A percentile compares a stretch with the other conserved stretches of the same genome.
phyloP scores from a whole-genome alignment of 208 protist genomes.

The Trypanosoma caninum region DNA sequence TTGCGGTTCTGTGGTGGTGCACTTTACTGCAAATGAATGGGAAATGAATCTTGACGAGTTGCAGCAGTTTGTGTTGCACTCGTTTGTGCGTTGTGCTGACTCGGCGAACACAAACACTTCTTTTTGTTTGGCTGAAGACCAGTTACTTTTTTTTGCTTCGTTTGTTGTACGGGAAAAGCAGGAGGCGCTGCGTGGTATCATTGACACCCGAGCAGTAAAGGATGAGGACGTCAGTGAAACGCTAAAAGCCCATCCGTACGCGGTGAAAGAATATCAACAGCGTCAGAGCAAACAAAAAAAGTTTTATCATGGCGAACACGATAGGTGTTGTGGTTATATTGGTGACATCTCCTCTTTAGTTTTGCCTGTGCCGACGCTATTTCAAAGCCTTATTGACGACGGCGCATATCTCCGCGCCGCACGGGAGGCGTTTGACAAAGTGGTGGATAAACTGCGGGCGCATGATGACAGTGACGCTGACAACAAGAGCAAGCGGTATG shows the following conservation, averaged over 20 bases:
- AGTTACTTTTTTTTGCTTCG: conserved; percentile 41
- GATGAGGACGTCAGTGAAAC: conserved; percentile 54
- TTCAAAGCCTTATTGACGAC: conserved; percentile 53
- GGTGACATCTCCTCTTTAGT: conserved; percentile 7
- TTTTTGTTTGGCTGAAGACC: conserved; percentile 9
- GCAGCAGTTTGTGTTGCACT: conserved; percentile 39
- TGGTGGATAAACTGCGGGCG: conserved; percentile 31
- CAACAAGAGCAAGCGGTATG: conserved; percentile 5
- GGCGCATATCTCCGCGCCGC: conserved; percentile 46
- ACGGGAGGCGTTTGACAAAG: conserved; percentile 32
- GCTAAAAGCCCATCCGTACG: conserved; percentile 53
- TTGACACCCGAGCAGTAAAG: conserved; percentile 28
- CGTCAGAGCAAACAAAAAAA: conserved; percentile 36
- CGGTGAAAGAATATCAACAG: conserved; percentile 45
- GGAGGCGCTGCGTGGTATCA: conserved; percentile 17
- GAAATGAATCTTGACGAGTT: conserved; percentile 37
- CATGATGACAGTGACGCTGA: conserved; percentile 4
- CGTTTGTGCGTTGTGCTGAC: conserved; percentile 10
- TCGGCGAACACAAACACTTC: not conserved
- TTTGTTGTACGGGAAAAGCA: conserved; percentile 37
- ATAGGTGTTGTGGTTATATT: conserved; percentile 2
- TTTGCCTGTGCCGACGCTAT: conserved; percentile 55
- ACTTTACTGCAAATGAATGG: conserved; percentile 64
- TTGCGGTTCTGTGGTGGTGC: conserved; percentile 30
- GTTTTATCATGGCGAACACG: conserved; percentile 37